Conservation (phyloP, 2,329 filamentous ascomycete genomes). For the Emergomyces africanus region DNA sequence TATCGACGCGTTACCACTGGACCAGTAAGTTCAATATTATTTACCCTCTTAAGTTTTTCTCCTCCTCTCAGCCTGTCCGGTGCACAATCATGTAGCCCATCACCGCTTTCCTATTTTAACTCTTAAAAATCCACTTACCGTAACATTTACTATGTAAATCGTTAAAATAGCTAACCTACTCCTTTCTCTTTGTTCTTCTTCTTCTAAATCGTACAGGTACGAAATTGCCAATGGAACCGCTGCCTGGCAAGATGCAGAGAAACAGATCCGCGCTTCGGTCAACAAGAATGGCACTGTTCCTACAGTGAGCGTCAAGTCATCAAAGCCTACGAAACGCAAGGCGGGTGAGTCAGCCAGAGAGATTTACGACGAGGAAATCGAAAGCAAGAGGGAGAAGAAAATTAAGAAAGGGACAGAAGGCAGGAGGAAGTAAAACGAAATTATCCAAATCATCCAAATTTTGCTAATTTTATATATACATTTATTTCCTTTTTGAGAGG, state of each 20-base stretch:
- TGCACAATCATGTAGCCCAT: background rate
- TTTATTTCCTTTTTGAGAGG: background rate
- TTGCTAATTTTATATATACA: background rate
- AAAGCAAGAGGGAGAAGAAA: conserved; percentile 32
- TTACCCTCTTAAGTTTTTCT: background rate
- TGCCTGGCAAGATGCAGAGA: conserved; percentile 53
- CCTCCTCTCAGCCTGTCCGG: background rate
- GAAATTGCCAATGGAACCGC: conserved; percentile 35
- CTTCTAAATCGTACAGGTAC: conserved; percentile 21
- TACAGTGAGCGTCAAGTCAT: conserved; percentile 67
- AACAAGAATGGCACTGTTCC: conserved; percentile 39
- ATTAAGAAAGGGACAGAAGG: conserved; percentile 34
- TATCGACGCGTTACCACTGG: conserved; percentile 80
- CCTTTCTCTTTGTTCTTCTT: background rate
- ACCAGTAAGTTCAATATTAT: conserved; percentile 49
- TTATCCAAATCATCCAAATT: background rate
- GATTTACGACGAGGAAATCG: conserved; percentile 32
- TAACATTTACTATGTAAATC: background rate
- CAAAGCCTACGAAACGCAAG: conserved; percentile 60
- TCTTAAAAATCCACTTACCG: background rate
- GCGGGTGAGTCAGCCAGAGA: conserved; percentile 43
- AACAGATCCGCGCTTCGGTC: conserved; percentile 50
- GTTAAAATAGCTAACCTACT: background rate
- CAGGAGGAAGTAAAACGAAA: conserved; percentile 18
- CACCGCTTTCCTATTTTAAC: background rate